Base-by-base conservation (phyloP, 1,284 basidiomycete genomes). In the Heliocybe sulcata region DNA sequence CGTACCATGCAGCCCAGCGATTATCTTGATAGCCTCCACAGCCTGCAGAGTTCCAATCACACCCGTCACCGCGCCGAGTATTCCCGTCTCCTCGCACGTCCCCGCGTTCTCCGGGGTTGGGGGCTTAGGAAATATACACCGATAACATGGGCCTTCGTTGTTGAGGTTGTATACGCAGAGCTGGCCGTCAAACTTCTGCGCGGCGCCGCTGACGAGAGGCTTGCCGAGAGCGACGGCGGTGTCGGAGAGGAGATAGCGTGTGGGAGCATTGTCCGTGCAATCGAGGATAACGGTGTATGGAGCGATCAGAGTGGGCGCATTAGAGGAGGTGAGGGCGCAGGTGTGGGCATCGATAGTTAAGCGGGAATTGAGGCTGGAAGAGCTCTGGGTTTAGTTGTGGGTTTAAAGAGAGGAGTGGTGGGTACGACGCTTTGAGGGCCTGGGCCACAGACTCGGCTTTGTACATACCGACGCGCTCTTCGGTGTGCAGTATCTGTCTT, bases 231-330 rank as follows among this genome's bases (percentile, higher is more conserved):
- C 72, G 45, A 92, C 91, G n/a, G 90, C 84, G 0, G 85, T 82
- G 67, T 98, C 96, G n/a, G 92, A 94, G 56, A 99, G 79, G 6
- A 99, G 81, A 69, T 99, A 99, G 2, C 97, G 87, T 0, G 93
- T 95, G 2, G 88, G 82, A 1, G 90, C 85, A 59, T 97, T 96
- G 71, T 99, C 96, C 1, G 94, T 98, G 73, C 96, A 98, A 72
- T 99, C 97, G 14, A 99, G 76, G 50, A 98, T 80, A 45, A 98
- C 70, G 65, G 92, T 85, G 64, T 89, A 90, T 1, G 74, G 65
- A 3, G 67, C 60, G 4, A 96, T 72, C n/a, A 90, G 69, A 2
- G 68, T 55, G 12, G 81, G 57, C 0, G 90, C 87, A 59, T 91
- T 92, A 6, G 70, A 64, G 2, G 87, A 66, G 0, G 73, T 72